Conservation (phyloP, 2,329 filamentous ascomycete genomes). For the Gnomoniopsis sp. region DNA sequence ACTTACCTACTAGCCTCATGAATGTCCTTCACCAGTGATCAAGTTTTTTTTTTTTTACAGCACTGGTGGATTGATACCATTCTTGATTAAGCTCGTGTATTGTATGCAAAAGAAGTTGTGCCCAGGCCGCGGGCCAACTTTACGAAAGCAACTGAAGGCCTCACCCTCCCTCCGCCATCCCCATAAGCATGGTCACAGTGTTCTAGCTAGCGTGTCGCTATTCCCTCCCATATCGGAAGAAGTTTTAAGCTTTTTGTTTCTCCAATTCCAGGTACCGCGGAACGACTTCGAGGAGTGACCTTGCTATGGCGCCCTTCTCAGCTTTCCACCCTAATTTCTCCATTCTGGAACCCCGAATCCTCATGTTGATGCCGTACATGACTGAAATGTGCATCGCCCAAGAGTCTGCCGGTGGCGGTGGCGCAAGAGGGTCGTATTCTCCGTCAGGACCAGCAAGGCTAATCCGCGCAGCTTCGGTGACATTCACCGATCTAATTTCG, state of each 20-base stretch:
- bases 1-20: no score
- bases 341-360: constrained; percentile 15
- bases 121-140: no score
- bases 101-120: no score
- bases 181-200: no score
- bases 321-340: constrained; percentile 16
- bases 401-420: constrained; percentile 19
- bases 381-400: constrained; percentile 21
- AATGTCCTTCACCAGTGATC: no score
- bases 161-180: no score
- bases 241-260: background rate
- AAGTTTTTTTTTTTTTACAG: no score
- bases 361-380: constrained; percentile 20
- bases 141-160: no score
- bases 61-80: no score
- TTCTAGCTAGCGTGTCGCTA: no score
- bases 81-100: no score
- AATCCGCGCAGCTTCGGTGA: constrained; percentile 18
- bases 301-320: background rate
- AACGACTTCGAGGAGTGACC: background rate
- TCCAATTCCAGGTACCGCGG: constrained; percentile 1
- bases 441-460: constrained; percentile 15
- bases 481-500: constrained; percentile 16
- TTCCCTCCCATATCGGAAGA: no score
- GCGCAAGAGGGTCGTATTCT: constrained; percentile 19